Base-by-base conservation (phyloP, 176 grass and related monocot genomes). In the Oryza meyeriana region DNA sequence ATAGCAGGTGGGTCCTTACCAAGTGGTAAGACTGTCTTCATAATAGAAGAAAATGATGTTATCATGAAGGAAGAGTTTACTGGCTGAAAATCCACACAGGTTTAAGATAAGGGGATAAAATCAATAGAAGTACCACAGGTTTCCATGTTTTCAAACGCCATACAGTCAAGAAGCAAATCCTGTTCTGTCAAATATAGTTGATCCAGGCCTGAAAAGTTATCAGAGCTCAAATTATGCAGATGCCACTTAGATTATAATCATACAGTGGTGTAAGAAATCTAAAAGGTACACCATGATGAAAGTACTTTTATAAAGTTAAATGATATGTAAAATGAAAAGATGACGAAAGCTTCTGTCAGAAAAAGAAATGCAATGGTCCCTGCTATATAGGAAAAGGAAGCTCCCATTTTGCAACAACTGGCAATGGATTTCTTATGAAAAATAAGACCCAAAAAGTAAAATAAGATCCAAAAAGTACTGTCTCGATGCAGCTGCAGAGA, bases 131-230 rank as follows among this genome's bases (percentile, higher is more conserved):
- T 94, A 94, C 94, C 94, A 94, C 35, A 66, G 94, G 88, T 64
- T 92, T 97, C 90, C 92, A 94, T 64, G 89, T 88, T 94, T 97
- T 97, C 94, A 97, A 94, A 86, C 91, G 88, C 94, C 94, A 97
- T 41, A 85, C 92, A 18, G 92, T 97, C 85, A 97, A 89, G 32
- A 92, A 78, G 94, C 94, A 85, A 97, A 97, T 48, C 92, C 90
- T 39, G 79, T 91, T 80, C 79, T 94, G 47, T 94, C 90, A 77
- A 89, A n/a, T 65, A 88, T 78, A 77, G 77, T 87, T 81, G 88
- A 85, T 36, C 92, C 94, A 87, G 82, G 69, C 83, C 89, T 97
- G 57, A 82, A 78, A 86, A 82, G 4, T 26, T 69, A 71, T 36
- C 57, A 84, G 79, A 59, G 66, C 45, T 63, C 47, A 47, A 57